Base-by-base conservation (phyloP, 352 stramenopile species). In the Phytophthora citricola region DNA sequence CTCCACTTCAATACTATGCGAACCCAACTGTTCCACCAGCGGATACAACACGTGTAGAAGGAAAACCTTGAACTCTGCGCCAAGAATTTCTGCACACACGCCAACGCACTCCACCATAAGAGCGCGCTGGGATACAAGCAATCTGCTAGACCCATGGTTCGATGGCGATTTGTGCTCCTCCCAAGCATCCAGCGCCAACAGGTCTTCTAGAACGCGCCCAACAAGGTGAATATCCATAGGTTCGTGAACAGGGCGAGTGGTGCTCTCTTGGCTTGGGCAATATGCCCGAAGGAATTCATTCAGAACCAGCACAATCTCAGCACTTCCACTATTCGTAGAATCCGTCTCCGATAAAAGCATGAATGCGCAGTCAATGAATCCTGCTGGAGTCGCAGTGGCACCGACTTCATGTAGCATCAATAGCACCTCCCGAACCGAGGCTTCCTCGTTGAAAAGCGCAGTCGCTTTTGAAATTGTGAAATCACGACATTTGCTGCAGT, bases 21-120 rank as follows among this genome's bases (percentile, higher is more conserved):
- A 83, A 1, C 85, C 87, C 10, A 96, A 73, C 39, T 95, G 91
- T 59, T 95, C 89, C n/a, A 94, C 85, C 41, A 96, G 47, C n/a
- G 81, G 82, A 58, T 94, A 95, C 31, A 96, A 50, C 11, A 82
- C 75, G 49, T 92, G 73, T 9, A 96, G 71, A 36, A 96, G 56
- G 44, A 95, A 90, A 8, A 80, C 26, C 5, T 64, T 66, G 31
- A 94, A 94, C 31, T 81, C 70, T 1, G n/a, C 20, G 0, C 71
- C 65, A 39, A 89, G 60, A 31, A 92, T 78, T 61, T 96, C 74
- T 2, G 81, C 87, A 62, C 86, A 93, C 14, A 91, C 61, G 22
- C 86, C 87, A 55, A 96, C 56, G 34, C 79, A 90, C 38, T 96
- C 89, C 22, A 93, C 72, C 69, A 94, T 72, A 5, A 95, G 69